Conservation (phyloP, 495 filamentous ascomycete species). For the Lepidopterella palustris region DNA sequence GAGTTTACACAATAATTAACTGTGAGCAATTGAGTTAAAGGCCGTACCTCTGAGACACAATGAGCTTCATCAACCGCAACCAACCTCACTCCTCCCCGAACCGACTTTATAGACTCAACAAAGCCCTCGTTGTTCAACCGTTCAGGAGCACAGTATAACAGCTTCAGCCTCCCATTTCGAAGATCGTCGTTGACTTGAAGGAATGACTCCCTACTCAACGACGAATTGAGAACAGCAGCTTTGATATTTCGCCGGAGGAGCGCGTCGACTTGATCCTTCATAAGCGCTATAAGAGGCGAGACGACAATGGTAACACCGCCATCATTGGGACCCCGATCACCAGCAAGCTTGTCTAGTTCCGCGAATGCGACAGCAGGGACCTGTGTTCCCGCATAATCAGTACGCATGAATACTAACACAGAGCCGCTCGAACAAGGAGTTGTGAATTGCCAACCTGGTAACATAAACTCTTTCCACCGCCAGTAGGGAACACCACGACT, state of each 20-base stretch:
- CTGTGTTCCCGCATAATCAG: neutral
- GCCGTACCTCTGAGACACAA: constrained; percentile 48
- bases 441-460: constrained; percentile 42
- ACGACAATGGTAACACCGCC: constrained; percentile 49
- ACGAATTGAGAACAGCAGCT: constrained; percentile 50
- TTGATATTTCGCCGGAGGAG: constrained; percentile 42
- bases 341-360: constrained; percentile 38
- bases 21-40: too few species aligned
- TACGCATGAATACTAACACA: neutral
- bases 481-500: constrained; percentile 53
- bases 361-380: constrained; percentile 47
- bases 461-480: constrained; percentile 53
- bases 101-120: constrained; percentile 46
- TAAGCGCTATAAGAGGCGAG: constrained; percentile 51
- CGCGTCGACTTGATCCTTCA: constrained; percentile 55
- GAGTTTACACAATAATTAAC: neutral
- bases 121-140: constrained; percentile 54
- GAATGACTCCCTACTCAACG: constrained; percentile 42
- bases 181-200: constrained; percentile 43
- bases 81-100: constrained; percentile 45
- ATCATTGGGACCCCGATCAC: constrained; percentile 18
- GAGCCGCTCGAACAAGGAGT: neutral
- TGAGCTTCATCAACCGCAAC: constrained; percentile 56
- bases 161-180: constrained; percentile 40
- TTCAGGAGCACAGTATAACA: constrained; percentile 53